phyloP scores from a whole-genome alignment of 2,329 filamentous ascomycete species.

The Penicillium expansum region DNA sequence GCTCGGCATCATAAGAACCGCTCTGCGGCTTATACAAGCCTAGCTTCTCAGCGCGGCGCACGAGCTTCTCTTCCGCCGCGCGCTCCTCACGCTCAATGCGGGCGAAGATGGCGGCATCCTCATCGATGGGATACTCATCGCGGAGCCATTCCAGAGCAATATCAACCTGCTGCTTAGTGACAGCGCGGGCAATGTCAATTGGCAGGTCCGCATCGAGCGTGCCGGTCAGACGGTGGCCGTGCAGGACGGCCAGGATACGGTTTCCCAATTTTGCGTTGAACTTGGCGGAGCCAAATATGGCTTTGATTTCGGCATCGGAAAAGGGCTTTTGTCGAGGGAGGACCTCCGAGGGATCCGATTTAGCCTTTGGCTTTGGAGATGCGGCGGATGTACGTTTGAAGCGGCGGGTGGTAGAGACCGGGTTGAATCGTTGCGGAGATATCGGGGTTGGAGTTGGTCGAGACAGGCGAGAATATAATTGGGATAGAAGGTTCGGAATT shows the following conservation, averaged over 20 bases:
- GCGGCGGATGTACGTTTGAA: constrained; percentile 24
- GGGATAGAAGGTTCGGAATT: background rate
- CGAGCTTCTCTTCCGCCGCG: constrained; percentile 38
- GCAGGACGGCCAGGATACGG: constrained; percentile 40
- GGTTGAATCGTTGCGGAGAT: background rate
- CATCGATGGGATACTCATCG: constrained; percentile 43
- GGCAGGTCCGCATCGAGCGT: constrained; percentile 47
- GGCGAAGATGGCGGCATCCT: constrained; percentile 49
- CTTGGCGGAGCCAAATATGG: constrained; percentile 35
- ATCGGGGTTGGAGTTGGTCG: background rate
- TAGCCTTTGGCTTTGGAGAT: constrained; percentile 6
- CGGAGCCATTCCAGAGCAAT: constrained; percentile 44
- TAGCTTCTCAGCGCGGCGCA: constrained; percentile 39
- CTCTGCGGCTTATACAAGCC: constrained; percentile 46
- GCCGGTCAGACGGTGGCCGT: constrained; percentile 44
- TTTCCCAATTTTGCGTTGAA: constrained; percentile 36
- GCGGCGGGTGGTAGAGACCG: constrained; percentile 10
- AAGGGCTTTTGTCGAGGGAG: constrained; percentile 30
- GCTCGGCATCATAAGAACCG: constrained; percentile 42
- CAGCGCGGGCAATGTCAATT: constrained; percentile 34
- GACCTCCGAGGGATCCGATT: constrained; percentile 9
- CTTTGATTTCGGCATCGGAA: constrained; percentile 32
- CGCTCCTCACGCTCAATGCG: constrained; percentile 43
- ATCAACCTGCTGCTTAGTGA: constrained; percentile 35
- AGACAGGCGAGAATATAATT: background rate